phyloP scores from a whole-genome alignment of 805 yeast species.

The Metschnikowia shivogae region DNA sequence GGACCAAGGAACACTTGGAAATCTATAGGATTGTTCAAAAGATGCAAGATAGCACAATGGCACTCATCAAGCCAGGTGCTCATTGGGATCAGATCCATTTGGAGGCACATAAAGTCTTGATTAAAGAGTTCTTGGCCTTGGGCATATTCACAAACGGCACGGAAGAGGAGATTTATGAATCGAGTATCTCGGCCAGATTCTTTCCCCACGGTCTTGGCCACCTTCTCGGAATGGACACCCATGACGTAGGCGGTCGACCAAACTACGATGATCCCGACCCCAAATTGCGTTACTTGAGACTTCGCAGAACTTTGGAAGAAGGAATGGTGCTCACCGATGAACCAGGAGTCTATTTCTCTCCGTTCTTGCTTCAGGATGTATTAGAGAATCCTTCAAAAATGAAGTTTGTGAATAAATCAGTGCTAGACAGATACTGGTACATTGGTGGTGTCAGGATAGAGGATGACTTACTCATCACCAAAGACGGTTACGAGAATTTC shows the following conservation, averaged over 20 bases:
- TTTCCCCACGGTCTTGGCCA: conserved; percentile 98
- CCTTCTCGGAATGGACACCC: conserved; percentile 89
- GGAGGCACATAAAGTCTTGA: conserved; percentile 72
- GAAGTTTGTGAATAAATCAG: conserved; percentile 59
- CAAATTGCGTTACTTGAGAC: conserved; percentile 68
- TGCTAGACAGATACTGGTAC: conserved; percentile 73
- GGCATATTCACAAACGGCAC: conserved; percentile 68
- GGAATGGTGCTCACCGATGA: conserved; percentile 93
- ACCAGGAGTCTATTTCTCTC: conserved; percentile 91
- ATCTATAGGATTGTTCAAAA: conserved; percentile 74
- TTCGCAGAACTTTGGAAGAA: conserved; percentile 64
- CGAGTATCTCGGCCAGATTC: conserved; percentile 72
- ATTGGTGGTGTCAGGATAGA: conserved; percentile 98
- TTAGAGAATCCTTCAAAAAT: conserved; percentile 44
- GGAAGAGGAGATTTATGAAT: conserved; percentile 62
- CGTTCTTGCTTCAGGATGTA: conserved; percentile 67
- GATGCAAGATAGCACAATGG: conserved; percentile 77
- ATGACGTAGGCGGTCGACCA: conserved; percentile 89
- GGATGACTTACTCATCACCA: conserved; percentile 82
- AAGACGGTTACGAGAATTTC: conserved; percentile 71
- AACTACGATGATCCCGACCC: conserved; percentile 83
- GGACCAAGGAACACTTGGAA: conserved; percentile 82
- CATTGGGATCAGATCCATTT: conserved; percentile 83
- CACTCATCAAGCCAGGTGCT: conserved; percentile 74
- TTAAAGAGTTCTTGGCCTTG: conserved; percentile 62